Evolutionary conservation across 2,329 filamentous ascomycete genomes (phyloP), one percentile per base, ranked within the genome.

Genomic region (Chrysoporthe cubensis): DNA sequence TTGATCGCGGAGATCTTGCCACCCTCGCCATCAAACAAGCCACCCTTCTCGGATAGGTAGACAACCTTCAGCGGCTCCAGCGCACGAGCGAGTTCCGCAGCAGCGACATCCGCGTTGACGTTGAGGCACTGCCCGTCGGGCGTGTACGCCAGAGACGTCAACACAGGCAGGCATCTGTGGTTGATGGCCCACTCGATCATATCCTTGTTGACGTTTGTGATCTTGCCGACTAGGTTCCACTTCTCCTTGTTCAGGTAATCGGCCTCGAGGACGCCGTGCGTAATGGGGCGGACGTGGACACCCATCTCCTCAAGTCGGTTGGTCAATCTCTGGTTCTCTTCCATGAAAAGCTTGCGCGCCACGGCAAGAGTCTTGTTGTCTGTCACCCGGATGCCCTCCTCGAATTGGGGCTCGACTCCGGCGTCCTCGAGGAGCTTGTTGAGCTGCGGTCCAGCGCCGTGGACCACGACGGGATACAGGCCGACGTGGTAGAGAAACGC

Each of bases 1-100:
- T 98, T 98, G 81, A 98, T 98, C 69, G 91, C 92, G 6, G 95
- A 97, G 76, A 98, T 98, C 83, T 97, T 97, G 83, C 95, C 91
- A 68, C 91, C 91, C 71, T 97, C 92, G 69, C 94, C 94, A 77
- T 98, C 93, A 81, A 97, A 97, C 44, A 99, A 83, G 8, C 95
- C 96, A 62, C 96, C 96, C 86, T 98, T 98, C 83, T 99, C 96
- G 5, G 94, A 96, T n/a, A 98, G 86, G 78, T 97, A 99, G 69
- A 99, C 94, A 70, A 98, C 95, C 88, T 99, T 99, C 75, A 98
- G 83, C 37, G 96, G 96, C 80, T 98, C 90, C 65, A 99, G 84
- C 66, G 92, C 89, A 69, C 93, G 90, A 34, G 96, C 95, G 70
- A 99, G 85, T 82, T 97, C 95, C 72, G 94, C 94, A 42, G 96